A percentile compares a stretch with the other conserved stretches of the same genome.
phyloP scores from a whole-genome alignment of 2,329 filamentous ascomycete species.

The Diaporthe eres region DNA sequence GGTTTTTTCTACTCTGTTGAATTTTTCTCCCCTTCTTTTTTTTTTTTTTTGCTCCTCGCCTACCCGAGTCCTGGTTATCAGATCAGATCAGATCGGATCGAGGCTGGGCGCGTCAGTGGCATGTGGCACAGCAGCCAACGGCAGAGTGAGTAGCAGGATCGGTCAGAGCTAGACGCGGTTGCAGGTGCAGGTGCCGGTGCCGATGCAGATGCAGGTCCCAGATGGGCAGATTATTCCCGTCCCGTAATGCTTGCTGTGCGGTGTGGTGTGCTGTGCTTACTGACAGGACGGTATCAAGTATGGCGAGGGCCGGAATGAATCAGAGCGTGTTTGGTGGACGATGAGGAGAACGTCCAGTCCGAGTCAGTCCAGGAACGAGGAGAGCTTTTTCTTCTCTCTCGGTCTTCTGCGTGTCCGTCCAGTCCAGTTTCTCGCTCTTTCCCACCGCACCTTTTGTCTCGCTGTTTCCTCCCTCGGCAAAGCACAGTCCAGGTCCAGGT shows the following conservation, averaged over 20 bases:
- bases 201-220: slow-evolving; percentile 24
- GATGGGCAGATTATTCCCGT: slow-evolving; percentile 24
- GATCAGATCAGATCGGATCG: slow-evolving; percentile 34
- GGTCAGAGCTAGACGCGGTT: slow-evolving; percentile 6
- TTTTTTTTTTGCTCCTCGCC: background rate
- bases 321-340: slow-evolving; percentile 24
- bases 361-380: slow-evolving; percentile 35
- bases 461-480: slow-evolving; percentile 22
- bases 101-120: slow-evolving; percentile 35
- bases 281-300: background rate
- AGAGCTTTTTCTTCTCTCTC: background rate
- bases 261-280: background rate
- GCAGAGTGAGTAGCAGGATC: slow-evolving; percentile 17
- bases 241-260: background rate
- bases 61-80: background rate
- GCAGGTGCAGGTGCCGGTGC: slow-evolving; percentile 8
- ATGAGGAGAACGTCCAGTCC: slow-evolving; percentile 13
- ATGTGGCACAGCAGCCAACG: slow-evolving; percentile 35
- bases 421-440: slow-evolving; percentile 15
- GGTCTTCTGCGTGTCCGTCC: slow-evolving; percentile 21
- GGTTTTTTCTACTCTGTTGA: background rate
- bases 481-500: slow-evolving; percentile 17
- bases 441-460: slow-evolving; percentile 12
- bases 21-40: background rate
- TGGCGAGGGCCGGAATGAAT: slow-evolving; percentile 34